Percentiles rank a stretch among this genome's conserved stretches.
Evolutionary conservation across 495 filamentous ascomycete genomes (phyloP).

Genomic region (Penicillium goetzii): DNA sequence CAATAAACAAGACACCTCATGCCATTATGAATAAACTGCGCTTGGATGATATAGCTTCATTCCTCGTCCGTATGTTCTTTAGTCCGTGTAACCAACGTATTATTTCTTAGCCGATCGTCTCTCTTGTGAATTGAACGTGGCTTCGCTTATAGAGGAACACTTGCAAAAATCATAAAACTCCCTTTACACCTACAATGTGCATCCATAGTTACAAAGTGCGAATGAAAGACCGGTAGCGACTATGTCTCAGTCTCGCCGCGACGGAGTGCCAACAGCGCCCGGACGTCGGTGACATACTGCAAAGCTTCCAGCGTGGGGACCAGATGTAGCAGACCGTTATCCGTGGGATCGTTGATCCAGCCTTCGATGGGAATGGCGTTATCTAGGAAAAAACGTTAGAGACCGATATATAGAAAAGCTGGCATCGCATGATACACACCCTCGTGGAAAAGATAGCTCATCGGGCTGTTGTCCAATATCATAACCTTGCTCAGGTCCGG

Average conservation of each 20-base stretch:
- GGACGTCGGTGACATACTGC: slow-evolving; percentile 94
- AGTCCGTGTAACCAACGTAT: slow-evolving; percentile 9
- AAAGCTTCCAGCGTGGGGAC: slow-evolving; percentile 92
- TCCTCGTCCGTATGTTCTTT: slow-evolving; percentile 15
- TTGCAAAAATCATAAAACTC: slow-evolving; percentile 18
- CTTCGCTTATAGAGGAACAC: slow-evolving; percentile 25
- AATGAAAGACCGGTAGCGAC: slow-evolving; percentile 10
- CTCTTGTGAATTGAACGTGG: slow-evolving; percentile 14
- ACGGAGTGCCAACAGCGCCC: slow-evolving; percentile 82
- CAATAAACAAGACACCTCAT: slow-evolving; percentile 19
- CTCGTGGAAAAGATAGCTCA: slow-evolving; percentile 99
- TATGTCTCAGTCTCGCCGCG: slow-evolving; percentile 72
- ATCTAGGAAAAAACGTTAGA: slow-evolving; percentile 29
- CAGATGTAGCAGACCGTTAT: slow-evolving; percentile 90
- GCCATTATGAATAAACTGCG: slow-evolving; percentile 20
- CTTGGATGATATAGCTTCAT: slow-evolving; percentile 11
- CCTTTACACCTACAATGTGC: slow-evolving; percentile 30
- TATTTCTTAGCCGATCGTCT: slow-evolving; percentile 15
- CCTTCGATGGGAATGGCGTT: slow-evolving; percentile 44
- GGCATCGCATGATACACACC: slow-evolving; percentile 53
- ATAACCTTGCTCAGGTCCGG: slow-evolving; percentile 95
- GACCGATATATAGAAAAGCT: neutral
- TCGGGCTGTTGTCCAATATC: slow-evolving; percentile 97
- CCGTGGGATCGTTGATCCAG: slow-evolving; percentile 53
- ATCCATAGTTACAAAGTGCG: slow-evolving; percentile 21